A percentile compares a stretch with the other conserved stretches of the same genome.
Conservation (phyloP, 2,329 filamentous ascomycete species). For the Metarhizium anisopliae region DNA sequence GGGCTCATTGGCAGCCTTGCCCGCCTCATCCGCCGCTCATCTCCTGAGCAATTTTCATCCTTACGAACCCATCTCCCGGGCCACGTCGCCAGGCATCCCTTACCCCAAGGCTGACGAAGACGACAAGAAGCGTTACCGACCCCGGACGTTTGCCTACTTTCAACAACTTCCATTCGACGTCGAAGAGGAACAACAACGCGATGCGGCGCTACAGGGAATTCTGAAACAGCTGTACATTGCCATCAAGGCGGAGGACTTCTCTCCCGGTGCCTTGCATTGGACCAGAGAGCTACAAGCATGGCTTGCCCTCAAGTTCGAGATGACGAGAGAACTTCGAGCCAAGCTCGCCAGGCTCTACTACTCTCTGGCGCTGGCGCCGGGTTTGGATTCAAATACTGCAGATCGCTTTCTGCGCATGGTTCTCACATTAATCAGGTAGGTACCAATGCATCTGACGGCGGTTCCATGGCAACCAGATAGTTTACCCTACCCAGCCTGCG, state of each 20-base stretch:
- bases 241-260: conserved; percentile 86
- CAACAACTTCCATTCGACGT: conserved; percentile 80
- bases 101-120: conserved; percentile 40
- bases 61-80: conserved; percentile 68
- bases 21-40: conserved; percentile 23
- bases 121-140: conserved; percentile 61
- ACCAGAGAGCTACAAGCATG: conserved; percentile 91
- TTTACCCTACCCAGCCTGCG: background rate
- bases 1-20: conserved; percentile 19
- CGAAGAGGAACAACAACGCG: conserved; percentile 70
- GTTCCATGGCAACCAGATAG: background rate
- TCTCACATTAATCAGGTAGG: conserved; percentile 85
- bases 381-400: conserved; percentile 69
- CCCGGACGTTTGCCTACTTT: conserved; percentile 90
- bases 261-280: conserved; percentile 90
- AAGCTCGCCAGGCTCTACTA: conserved; percentile 89
- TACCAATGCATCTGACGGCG: conserved; percentile 8
- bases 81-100: conserved; percentile 70
- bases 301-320: conserved; percentile 95
- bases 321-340: conserved; percentile 73
- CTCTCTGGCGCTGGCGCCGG: conserved; percentile 82
- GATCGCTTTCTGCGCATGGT: conserved; percentile 97
- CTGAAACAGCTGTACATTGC: conserved; percentile 90
- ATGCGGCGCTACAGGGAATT: conserved; percentile 75
- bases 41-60: conserved; percentile 30